Evolutionary conservation across 805 yeast species (phyloP), one percentile per base, ranked within the genome.

Genomic region (Candida endomychidarum): DNA sequence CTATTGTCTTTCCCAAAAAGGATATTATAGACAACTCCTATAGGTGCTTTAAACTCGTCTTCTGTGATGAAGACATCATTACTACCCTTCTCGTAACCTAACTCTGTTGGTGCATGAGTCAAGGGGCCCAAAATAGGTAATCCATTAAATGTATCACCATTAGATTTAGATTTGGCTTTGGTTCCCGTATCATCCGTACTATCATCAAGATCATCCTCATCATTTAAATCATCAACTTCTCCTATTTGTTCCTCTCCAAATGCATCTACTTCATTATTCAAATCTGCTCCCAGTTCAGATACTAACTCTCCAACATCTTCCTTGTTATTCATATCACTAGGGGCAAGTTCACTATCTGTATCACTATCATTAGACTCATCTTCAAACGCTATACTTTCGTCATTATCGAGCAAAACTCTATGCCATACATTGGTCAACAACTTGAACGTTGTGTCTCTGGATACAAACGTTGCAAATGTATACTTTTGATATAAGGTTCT

Each of bases 391-490:
- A 38, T 39, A 17, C 47, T 45, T 29, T 17, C 38, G 17, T 40
- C 38, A 27, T 37, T 41, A 30, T 47, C 47, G 15, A 56, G 47
- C 21, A 69, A 53, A 1, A 63, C 70, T 22, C 58, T 51, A 46
- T 76, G 75, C 91, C 93, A 84, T 6, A 82, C 75, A 35, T 70
- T 75, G 4, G 77, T 69, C 37, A 86, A 73, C 24, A 77, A 56
- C 38, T 65, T 68, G 49, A 66, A 75, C 0, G 78, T 64, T 0
- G 67, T 42, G 57, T 83, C 90, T 49, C 90, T 68, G 3, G 80
- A 66, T 19, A 81, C 63, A 45, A 83, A 77, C 0, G 84, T 75
- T 0, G 87, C 87, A 66, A 83, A 83, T 0, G 72, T 70, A 53
- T 76, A 79, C 49, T 74, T 77, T 18, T 74, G 77, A 51, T 82